Percentiles rank a stretch among this genome's conserved stretches.
Evolutionary conservation across 768 basidiomycete genomes (phyloP).

Genomic region (Xerocomus brunneocitrinus): DNA sequence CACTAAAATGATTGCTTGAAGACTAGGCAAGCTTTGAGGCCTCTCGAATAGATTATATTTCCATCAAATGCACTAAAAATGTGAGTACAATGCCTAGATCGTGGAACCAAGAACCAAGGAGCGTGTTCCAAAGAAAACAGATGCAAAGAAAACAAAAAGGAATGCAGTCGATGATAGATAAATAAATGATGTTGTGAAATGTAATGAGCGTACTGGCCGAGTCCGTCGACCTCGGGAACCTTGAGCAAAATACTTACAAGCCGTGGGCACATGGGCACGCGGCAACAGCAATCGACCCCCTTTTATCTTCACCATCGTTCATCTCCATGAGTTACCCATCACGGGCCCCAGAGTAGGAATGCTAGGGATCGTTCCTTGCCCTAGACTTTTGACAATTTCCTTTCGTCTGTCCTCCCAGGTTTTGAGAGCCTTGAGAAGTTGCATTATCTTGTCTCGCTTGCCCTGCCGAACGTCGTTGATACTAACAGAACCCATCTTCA

Average conservation of each 20-base stretch:
- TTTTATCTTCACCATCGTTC: background rate
- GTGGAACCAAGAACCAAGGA: constrained; percentile 1
- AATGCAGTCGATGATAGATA: background rate
- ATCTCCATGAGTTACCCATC: constrained; percentile 3
- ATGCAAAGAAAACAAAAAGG: background rate
- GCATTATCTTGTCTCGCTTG: constrained; percentile 74
- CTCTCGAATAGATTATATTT: constrained; percentile 10
- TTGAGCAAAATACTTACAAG: background rate
- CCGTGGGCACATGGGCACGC: background rate
- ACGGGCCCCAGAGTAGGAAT: constrained; percentile 11
- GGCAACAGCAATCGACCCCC: background rate
- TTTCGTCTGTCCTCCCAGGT: constrained; percentile 75
- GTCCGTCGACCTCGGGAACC: constrained; percentile 11
- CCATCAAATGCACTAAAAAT: constrained; percentile 4
- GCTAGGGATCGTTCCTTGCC: constrained; percentile 29
- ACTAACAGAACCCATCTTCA: constrained; percentile 86
- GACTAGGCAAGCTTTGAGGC: constrained; percentile 17
- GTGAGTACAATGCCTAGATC: constrained; percentile 9
- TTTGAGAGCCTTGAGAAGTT: constrained; percentile 73
- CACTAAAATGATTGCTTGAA: constrained; percentile 29
- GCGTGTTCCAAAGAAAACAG: constrained; percentile 3
- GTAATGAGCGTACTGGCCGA: constrained; percentile 17
- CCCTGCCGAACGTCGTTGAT: constrained; percentile 90
- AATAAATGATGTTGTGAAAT: constrained; percentile 6
- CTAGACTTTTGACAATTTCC: constrained; percentile 51